Evolutionary conservation across 352 stramenopile genomes (phyloP).

Genomic region (Phytophthora pisi): DNA sequence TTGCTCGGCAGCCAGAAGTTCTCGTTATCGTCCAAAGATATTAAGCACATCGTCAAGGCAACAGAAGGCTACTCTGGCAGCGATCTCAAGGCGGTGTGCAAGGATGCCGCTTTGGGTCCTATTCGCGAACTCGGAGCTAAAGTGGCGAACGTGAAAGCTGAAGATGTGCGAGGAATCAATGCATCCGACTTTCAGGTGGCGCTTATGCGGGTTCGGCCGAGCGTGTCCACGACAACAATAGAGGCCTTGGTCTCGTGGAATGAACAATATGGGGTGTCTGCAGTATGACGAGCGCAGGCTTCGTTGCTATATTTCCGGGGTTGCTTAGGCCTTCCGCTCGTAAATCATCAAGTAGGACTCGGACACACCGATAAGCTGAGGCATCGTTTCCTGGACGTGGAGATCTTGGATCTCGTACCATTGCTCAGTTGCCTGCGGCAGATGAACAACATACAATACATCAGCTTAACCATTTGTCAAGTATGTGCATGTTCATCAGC

Average conservation of each 20-base stretch:
- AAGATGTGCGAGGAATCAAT: slow-evolving; percentile 72
- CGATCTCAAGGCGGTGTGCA: slow-evolving; percentile 93
- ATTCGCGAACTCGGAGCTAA: slow-evolving; percentile 81
- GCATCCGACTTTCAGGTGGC: slow-evolving; percentile 63
- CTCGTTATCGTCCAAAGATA: slow-evolving; percentile 58
- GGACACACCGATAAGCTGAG: slow-evolving; percentile 97
- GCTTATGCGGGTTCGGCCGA: slow-evolving; percentile 65
- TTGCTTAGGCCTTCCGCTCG: slow-evolving; percentile 71
- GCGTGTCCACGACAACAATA: slow-evolving; percentile 68
- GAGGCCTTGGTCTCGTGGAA: slow-evolving; percentile 70
- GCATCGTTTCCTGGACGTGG: slow-evolving; percentile 97
- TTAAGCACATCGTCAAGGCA: slow-evolving; percentile 67
- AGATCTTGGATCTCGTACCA: slow-evolving; percentile 99
- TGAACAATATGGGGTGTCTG: slow-evolving; percentile 69
- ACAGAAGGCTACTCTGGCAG: slow-evolving; percentile 89
- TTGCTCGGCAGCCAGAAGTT: slow-evolving; percentile 61
- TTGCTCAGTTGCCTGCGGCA: slow-evolving; percentile 88
- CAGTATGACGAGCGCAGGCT: slow-evolving; percentile 31
- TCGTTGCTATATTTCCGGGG: slow-evolving; percentile 28
- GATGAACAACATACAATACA: slow-evolving; percentile 10
- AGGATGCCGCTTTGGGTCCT: slow-evolving; percentile 92
- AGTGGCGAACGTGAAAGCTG: slow-evolving; percentile 57
- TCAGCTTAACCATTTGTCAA: slow-evolving; percentile 15
- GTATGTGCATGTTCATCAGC: slow-evolving; percentile 1
- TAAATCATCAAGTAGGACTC: slow-evolving; percentile 94